Percentiles rank a stretch among this genome's conserved stretches.
Evolutionary conservation across 1,139 yeast species (phyloP).

Genomic region (Geotrichum candidum): DNA sequence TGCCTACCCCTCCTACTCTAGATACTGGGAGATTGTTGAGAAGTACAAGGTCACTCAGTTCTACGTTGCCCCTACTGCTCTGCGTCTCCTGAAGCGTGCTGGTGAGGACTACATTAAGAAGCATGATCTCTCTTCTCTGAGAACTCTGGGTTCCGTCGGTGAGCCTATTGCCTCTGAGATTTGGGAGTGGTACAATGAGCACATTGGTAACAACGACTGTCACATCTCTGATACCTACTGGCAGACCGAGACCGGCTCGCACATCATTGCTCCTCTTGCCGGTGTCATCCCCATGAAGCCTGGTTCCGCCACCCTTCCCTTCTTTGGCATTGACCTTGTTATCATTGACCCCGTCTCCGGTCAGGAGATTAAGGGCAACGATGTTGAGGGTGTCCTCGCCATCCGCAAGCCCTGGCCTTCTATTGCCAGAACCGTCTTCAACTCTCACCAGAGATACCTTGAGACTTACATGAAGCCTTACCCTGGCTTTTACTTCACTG

Average conservation of each 20-base stretch:
- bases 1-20: constrained; percentile 91
- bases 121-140: constrained; percentile 82
- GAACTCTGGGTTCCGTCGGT: constrained; percentile 97
- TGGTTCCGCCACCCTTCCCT: constrained; percentile 94
- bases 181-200: constrained; percentile 97
- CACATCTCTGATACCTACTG: constrained; percentile 92
- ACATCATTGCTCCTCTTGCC: constrained; percentile 90
- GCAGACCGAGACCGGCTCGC: constrained; percentile 98
- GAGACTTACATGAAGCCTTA: constrained; percentile 94
- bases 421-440: constrained; percentile 95
- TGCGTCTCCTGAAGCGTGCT: constrained; percentile 89
- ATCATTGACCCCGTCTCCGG: constrained; percentile 92
- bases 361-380: constrained; percentile 74
- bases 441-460: constrained; percentile 80
- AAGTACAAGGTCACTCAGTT: constrained; percentile 92
- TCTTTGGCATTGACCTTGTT: constrained; percentile 87
- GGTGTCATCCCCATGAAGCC: constrained; percentile 95
- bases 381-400: constrained; percentile 94
- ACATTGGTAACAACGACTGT: constrained; percentile 84
- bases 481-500: constrained; percentile 95
- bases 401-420: constrained; percentile 92
- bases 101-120: constrained; percentile 87
- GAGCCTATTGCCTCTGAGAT: constrained; percentile 98
- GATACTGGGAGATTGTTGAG: constrained; percentile 95
- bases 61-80: constrained; percentile 97